A percentile compares a stretch with the other conserved stretches of the same genome.
These are phyloP conservation scores for Halophytophthora polymorphica DNA, from an alignment of 352 stramenopile genomes.

Conservation along the genomic window DNA sequence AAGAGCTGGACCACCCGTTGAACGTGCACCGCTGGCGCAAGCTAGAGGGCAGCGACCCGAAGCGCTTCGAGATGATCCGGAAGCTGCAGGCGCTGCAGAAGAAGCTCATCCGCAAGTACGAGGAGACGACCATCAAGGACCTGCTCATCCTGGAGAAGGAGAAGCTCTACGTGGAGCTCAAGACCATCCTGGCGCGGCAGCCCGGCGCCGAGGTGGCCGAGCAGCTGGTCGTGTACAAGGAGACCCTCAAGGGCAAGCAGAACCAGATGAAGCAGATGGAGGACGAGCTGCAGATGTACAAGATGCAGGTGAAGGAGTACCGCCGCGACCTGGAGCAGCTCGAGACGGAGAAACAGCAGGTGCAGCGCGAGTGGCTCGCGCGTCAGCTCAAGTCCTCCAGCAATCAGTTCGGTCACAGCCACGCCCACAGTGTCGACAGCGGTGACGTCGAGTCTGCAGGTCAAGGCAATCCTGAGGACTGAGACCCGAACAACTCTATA, in stretches of 20 bases:
- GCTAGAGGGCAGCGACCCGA: constrained; percentile 95
- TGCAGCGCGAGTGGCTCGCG: constrained; percentile 68
- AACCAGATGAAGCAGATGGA: constrained; percentile 92
- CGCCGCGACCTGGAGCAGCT: constrained; percentile 58
- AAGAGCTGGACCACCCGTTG: constrained; percentile 96
- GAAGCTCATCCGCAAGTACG: constrained; percentile 93
- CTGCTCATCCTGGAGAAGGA: constrained; percentile 96
- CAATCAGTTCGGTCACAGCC: constrained; percentile 21
- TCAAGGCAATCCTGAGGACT: constrained; percentile 16
- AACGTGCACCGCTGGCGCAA: constrained; percentile 97
- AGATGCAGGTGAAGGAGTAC: constrained; percentile 88
- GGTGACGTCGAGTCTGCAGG: constrained; percentile 6
- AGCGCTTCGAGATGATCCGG: constrained; percentile 95
- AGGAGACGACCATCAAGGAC: constrained; percentile 94
- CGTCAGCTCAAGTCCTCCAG: constrained; percentile 30
- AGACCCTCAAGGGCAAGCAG: constrained; percentile 95
- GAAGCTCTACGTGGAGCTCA: constrained; percentile 93
- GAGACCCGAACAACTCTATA: constrained; percentile 3
- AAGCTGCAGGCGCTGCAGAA: constrained; percentile 93
- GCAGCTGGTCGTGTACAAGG: constrained; percentile 94
- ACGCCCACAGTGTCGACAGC: background rate
- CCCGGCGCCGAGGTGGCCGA: constrained; percentile 94
- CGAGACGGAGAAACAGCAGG: constrained; percentile 51
- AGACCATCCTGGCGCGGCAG: constrained; percentile 90
- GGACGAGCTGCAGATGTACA: constrained; percentile 91